Conservation (phyloP, 768 basidiomycete species). For the Collybia mongolica region DNA sequence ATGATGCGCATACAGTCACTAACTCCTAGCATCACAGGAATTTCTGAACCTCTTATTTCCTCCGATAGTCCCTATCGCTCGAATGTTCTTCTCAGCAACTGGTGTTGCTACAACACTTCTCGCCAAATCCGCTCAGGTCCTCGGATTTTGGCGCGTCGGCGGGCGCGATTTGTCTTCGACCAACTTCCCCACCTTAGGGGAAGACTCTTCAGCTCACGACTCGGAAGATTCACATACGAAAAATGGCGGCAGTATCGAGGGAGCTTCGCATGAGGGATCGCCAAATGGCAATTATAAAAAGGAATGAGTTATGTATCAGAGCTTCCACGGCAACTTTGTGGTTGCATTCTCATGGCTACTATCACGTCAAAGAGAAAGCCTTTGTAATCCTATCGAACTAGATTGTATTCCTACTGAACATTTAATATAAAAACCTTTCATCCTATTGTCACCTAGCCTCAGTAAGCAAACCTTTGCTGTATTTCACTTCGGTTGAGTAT, state of each 20-base stretch:
- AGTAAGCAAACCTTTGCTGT: too few relatives aligned
- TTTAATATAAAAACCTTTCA: too few relatives aligned
- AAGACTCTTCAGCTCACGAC: background rate
- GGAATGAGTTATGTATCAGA: too few relatives aligned
- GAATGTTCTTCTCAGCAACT: constrained; percentile 11
- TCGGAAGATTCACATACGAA: background rate
- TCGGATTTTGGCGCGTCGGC: constrained; percentile 24
- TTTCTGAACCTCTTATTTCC: constrained; percentile 19
- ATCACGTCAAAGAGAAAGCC: too few relatives aligned
- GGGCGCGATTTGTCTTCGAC: background rate
- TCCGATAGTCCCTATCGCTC: constrained; percentile 17
- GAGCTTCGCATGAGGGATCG: background rate
- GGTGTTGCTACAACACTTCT: constrained; percentile 17
- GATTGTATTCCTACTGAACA: too few relatives aligned
- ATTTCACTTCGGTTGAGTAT: too few relatives aligned
- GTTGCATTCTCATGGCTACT: too few relatives aligned
- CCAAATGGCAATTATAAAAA: background rate
- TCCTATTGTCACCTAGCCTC: too few relatives aligned
- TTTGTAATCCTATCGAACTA: too few relatives aligned
- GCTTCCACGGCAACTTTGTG: too few relatives aligned
- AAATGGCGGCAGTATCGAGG: background rate
- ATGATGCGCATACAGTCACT: constrained; percentile 4
- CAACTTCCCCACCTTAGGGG: background rate
- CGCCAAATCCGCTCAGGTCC: constrained; percentile 25
- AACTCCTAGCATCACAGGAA: constrained; percentile 15